Percentiles rank a stretch among this genome's conserved stretches.
Evolutionary conservation across 371 early-diverging fungal genomes (phyloP).

Genomic region (Mycotypha africana): DNA sequence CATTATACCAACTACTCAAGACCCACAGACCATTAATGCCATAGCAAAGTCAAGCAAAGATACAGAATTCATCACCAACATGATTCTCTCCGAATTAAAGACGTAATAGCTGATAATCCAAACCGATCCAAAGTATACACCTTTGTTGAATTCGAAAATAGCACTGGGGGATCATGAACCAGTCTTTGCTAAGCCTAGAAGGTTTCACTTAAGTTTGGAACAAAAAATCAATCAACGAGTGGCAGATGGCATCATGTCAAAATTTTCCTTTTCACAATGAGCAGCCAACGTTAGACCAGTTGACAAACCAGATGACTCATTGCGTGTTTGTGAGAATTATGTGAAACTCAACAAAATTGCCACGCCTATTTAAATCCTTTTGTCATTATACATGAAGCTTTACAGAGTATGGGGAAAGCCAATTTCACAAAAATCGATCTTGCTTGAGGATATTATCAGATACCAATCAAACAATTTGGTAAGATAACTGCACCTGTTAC

Average conservation of each 20-base stretch:
- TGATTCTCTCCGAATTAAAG: conserved; percentile 1
- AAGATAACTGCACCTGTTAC: not conserved
- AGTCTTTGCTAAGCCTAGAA: conserved; percentile 1
- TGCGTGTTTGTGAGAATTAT: conserved; percentile 2
- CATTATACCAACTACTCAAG: not conserved
- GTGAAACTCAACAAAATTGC: not conserved
- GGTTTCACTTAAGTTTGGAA: conserved; percentile 1
- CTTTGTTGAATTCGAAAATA: conserved; percentile 4
- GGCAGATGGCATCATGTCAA: not conserved
- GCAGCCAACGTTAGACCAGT: conserved; percentile 1
- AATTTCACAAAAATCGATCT: conserved; percentile 5
- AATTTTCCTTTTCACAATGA: conserved; percentile 1
- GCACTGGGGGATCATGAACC: conserved; percentile 5
- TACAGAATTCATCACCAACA: not conserved
- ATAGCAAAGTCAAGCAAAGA: not conserved
- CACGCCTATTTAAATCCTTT: not conserved
- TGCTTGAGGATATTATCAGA: conserved; percentile 3
- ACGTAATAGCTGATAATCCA: conserved; percentile 1
- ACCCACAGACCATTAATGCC: not conserved
- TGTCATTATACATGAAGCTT: conserved; percentile 3
- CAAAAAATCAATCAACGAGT: not conserved
- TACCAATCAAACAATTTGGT: conserved; percentile 1
- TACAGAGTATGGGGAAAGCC: conserved; percentile 2
- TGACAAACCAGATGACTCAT: conserved; percentile 1
- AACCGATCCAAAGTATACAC: conserved; percentile 1